Percentiles rank a stretch among this genome's conserved stretches.
Conservation (phyloP, 306 rosid genomes). For the Pyrus betulifolia region DNA sequence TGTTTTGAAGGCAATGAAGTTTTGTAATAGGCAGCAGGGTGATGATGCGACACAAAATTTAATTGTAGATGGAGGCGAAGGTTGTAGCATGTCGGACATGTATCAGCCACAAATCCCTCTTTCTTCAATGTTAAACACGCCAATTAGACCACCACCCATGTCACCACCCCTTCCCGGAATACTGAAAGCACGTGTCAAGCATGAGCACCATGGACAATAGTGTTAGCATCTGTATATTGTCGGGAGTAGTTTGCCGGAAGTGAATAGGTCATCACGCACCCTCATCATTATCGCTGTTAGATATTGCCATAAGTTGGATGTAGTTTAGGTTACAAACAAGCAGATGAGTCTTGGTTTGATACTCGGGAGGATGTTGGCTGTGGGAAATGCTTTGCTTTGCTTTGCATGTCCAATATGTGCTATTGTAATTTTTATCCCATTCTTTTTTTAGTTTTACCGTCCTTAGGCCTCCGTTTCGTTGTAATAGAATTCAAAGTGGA, state of each 20-base stretch:
- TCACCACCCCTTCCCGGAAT: constrained; percentile 96
- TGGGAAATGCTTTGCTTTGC: constrained; percentile 34
- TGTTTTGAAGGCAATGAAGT: constrained; percentile 85
- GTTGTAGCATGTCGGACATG: constrained; percentile 63
- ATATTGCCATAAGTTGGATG: constrained; percentile 23
- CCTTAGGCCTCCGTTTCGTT: neutral
- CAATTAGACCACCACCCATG: constrained; percentile 62
- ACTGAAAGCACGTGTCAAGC: constrained; percentile 85
- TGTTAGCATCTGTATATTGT: constrained; percentile 56
- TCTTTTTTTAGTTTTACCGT: neutral
- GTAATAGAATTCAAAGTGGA: constrained; percentile 14
- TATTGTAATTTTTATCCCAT: constrained; percentile 15
- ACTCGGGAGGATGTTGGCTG: constrained; percentile 21
- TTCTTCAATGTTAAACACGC: constrained; percentile 36
- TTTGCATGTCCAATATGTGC: constrained; percentile 16
- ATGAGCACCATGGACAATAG: constrained; percentile 48
- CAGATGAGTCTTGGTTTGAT: constrained; percentile 20
- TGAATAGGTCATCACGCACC: constrained; percentile 7
- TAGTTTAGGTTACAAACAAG: constrained; percentile 35
- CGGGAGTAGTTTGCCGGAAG: constrained; percentile 39
- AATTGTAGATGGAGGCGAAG: constrained; percentile 58
- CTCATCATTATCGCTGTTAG: constrained; percentile 15
- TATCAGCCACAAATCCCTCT: constrained; percentile 39
- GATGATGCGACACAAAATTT: constrained; percentile 43
- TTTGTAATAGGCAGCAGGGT: constrained; percentile 51